Conservation (phyloP, 495 filamentous ascomycete species). For the Trichoderma reesei region DNA sequence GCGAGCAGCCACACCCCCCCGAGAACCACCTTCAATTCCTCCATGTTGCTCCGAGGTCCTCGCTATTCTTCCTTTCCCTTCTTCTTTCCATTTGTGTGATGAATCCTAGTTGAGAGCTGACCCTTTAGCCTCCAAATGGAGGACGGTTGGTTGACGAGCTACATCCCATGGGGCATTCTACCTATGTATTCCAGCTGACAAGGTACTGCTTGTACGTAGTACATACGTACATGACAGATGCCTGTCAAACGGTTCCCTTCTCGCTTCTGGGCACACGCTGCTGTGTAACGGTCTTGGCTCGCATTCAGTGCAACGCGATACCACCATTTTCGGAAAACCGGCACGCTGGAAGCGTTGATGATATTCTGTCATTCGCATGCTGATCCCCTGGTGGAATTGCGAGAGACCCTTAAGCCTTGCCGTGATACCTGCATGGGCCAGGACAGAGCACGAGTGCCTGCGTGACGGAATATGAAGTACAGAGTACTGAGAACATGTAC, state of each 20-base stretch:
- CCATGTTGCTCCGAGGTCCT: too few species aligned
- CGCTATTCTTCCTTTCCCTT: too few species aligned
- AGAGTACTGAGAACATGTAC: background rate
- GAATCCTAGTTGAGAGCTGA: too few species aligned
- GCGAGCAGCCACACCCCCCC: background rate
- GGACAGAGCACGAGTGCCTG: too few species aligned
- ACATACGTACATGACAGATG: background rate
- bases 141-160: too few species aligned
- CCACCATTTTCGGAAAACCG: background rate
- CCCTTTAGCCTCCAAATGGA: too few species aligned
- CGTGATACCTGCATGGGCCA: background rate
- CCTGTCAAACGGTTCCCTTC: background rate
- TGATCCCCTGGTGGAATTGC: background rate
- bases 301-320: background rate
- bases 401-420: background rate
- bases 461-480: too few species aligned
- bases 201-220: too few species aligned
- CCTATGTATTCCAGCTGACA: too few species aligned
- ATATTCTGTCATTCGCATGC: background rate
- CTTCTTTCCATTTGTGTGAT: too few species aligned
- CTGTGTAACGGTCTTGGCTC: background rate
- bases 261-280: background rate
- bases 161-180: too few species aligned
- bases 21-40: background rate
- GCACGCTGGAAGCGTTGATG: background rate